Percentiles rank a stretch among this genome's conserved stretches.
phyloP scores from a whole-genome alignment of 2,329 filamentous ascomycete species.

The Sporothrix curviconia region DNA sequence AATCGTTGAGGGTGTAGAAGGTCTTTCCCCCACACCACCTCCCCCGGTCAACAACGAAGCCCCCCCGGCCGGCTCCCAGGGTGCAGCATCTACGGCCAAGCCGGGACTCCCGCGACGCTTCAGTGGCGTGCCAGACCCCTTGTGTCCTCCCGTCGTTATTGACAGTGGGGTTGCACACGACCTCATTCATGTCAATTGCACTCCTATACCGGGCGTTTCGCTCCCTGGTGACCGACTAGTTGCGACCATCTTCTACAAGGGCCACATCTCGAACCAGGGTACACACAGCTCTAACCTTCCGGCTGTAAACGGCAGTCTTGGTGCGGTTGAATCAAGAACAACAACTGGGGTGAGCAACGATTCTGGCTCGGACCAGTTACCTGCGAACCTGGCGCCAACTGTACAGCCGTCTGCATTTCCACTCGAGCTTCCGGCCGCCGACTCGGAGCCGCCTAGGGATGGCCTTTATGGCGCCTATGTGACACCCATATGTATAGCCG shows the following conservation, averaged over 20 bases:
- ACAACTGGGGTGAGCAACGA: no score
- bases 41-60: not conserved
- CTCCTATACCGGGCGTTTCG: slow-evolving; percentile 40
- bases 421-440: slow-evolving; percentile 16
- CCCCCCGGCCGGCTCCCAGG: not conserved
- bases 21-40: slow-evolving; percentile 25
- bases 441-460: slow-evolving; percentile 42
- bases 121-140: slow-evolving; percentile 54
- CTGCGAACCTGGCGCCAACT: slow-evolving; percentile 51
- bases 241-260: slow-evolving; percentile 60
- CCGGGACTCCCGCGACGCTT: slow-evolving; percentile 43
- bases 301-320: slow-evolving; percentile 17
- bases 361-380: no score
- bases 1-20: slow-evolving; percentile 48
- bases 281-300: no score
- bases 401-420: slow-evolving; percentile 41
- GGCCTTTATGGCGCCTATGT: slow-evolving; percentile 61
- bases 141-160: slow-evolving; percentile 53
- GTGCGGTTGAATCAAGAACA: no score
- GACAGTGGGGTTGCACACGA: slow-evolving; percentile 57
- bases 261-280: no score
- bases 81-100: not conserved
- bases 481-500: slow-evolving; percentile 58
- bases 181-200: slow-evolving; percentile 58
- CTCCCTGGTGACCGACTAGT: slow-evolving; percentile 45